phyloP scores from a whole-genome alignment of 2,329 filamentous ascomycete genomes.

The Metarhizium rileyi region DNA sequence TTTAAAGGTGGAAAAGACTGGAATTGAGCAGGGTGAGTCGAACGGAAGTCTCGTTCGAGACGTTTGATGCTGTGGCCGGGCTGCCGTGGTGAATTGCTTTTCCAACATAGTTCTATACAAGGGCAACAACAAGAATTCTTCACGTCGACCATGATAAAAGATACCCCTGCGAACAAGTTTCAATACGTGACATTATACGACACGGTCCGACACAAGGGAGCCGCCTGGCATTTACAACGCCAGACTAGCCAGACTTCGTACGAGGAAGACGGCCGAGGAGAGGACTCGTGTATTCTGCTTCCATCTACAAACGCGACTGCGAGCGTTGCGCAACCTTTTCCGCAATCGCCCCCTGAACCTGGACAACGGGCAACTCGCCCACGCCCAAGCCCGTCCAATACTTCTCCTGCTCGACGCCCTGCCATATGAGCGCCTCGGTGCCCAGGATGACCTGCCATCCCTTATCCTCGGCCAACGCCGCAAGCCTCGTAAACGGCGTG shows the following conservation, averaged over 20 bases:
- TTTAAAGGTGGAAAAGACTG: slow-evolving; percentile 19
- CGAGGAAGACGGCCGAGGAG: too few species aligned
- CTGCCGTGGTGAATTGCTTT: not conserved
- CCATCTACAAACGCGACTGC: slow-evolving; percentile 15
- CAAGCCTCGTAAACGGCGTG: slow-evolving; percentile 56
- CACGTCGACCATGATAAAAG: too few species aligned
- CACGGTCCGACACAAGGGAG: too few species aligned
- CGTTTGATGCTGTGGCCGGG: not conserved
- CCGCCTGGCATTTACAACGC: too few species aligned
- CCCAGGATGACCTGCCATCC: slow-evolving; percentile 69
- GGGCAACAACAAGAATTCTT: too few species aligned
- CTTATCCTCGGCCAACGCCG: slow-evolving; percentile 45
- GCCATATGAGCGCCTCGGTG: slow-evolving; percentile 68
- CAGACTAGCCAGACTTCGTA: too few species aligned
- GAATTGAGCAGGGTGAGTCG: slow-evolving; percentile 16
- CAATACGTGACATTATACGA: too few species aligned
- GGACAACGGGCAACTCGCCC: slow-evolving; percentile 47
- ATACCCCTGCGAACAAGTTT: too few species aligned
- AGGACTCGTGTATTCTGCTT: not conserved
- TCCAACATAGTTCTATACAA: too few species aligned
- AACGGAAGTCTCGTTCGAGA: not conserved
- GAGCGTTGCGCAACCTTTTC: slow-evolving; percentile 26
- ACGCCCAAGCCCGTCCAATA: slow-evolving; percentile 56
- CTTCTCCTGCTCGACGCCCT: slow-evolving; percentile 59
- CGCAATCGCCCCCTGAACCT: slow-evolving; percentile 44